phyloP scores from a whole-genome alignment of 2,329 filamentous ascomycete genomes.

The Verticillium klebahnii region DNA sequence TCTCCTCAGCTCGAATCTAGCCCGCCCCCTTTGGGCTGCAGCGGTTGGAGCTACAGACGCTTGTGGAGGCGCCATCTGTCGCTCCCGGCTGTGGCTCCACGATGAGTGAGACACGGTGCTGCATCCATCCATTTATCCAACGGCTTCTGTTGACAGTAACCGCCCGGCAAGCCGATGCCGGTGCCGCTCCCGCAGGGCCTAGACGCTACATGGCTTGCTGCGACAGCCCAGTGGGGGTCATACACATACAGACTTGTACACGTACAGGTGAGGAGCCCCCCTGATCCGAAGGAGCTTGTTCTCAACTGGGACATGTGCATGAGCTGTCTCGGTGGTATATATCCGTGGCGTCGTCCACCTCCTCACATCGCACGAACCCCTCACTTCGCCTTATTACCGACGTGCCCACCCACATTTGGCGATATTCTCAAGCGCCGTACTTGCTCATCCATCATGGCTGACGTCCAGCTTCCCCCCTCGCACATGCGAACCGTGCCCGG shows the following conservation, averaged over 20 bases:
- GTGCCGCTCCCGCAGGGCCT: neutral
- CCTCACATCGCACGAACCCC: neutral
- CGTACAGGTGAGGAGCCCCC: neutral
- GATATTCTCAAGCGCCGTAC: too few species aligned
- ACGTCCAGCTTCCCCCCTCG: neutral
- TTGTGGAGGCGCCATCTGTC: neutral
- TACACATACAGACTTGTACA: neutral
- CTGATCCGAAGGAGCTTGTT: neutral
- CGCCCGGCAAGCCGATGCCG: neutral
- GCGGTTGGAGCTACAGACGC: too few species aligned
- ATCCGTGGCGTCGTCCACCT: neutral
- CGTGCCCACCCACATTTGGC: too few species aligned
- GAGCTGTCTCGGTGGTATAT: neutral
- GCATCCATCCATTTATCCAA: neutral
- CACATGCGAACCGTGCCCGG: slow-evolving; percentile 29
- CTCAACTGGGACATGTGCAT: neutral
- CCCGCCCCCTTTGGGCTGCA: neutral
- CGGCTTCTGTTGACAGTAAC: neutral
- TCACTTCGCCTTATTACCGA: neutral
- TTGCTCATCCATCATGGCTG: neutral
- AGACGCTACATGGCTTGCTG: neutral
- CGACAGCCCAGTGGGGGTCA: neutral
- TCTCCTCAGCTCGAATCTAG: too few species aligned
- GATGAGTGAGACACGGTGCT: neutral
- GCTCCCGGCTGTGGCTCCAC: neutral